Conservation (phyloP, 2,329 filamentous ascomycete genomes). For the Aspergillus flavus region DNA sequence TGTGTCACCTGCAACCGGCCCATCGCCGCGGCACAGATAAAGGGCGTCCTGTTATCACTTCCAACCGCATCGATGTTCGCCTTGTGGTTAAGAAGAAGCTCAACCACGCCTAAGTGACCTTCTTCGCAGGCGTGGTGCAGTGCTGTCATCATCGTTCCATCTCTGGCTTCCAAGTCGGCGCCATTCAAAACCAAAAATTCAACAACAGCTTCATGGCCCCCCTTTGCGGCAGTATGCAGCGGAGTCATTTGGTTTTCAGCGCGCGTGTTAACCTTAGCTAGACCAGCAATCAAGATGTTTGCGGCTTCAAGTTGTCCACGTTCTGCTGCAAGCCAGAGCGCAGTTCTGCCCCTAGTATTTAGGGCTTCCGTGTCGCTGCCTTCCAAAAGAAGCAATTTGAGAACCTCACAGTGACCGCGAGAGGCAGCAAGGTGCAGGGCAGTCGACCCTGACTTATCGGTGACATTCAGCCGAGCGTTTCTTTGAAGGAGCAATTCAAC, state of each 20-base stretch:
- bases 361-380: slow-evolving; percentile 32
- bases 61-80: slow-evolving; percentile 36
- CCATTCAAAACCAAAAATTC: slow-evolving; percentile 34
- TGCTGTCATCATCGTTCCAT: slow-evolving; percentile 39
- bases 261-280: slow-evolving; percentile 39
- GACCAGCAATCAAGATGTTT: slow-evolving; percentile 32
- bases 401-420: slow-evolving; percentile 32
- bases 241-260: slow-evolving; percentile 37
- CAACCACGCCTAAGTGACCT: slow-evolving; percentile 30
- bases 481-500: slow-evolving; percentile 36
- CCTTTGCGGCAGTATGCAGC: slow-evolving; percentile 38
- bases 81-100: slow-evolving; percentile 35
- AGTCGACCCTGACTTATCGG: slow-evolving; percentile 34
- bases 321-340: slow-evolving; percentile 40
- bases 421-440: slow-evolving; percentile 38
- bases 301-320: slow-evolving; percentile 37
- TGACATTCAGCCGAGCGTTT: slow-evolving; percentile 32
- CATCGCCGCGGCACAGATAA: slow-evolving; percentile 39
- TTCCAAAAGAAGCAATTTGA: slow-evolving; percentile 34
- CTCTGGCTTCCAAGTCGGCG: slow-evolving; percentile 41
- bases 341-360: slow-evolving; percentile 36
- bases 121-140: slow-evolving; percentile 39
- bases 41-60: slow-evolving; percentile 36
- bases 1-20: slow-evolving; percentile 32
- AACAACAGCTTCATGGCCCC: slow-evolving; percentile 36